Conservation (phyloP, 139 green algal species). For the Bryopsis sp. region DNA sequence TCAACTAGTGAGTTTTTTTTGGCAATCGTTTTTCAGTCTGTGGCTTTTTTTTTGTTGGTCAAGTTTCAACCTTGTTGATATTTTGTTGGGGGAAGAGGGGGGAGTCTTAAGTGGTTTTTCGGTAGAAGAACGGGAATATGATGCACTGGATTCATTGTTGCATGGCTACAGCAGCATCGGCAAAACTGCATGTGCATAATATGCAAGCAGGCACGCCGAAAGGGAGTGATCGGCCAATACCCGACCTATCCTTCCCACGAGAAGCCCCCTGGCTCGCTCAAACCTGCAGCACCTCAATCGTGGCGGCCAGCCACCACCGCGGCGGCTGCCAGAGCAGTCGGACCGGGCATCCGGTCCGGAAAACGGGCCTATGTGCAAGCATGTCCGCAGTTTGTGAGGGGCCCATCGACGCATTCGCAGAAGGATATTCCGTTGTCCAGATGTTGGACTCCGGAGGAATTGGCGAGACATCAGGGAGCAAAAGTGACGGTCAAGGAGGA, state of each 20-base stretch:
- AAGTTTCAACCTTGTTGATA: no score
- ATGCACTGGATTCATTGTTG: no score
- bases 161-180: conserved; percentile 32
- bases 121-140: no score
- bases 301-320: conserved; percentile 15
- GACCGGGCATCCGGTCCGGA: conserved; percentile 27
- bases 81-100: no score
- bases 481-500: not conserved
- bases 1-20: no score
- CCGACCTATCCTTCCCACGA: not conserved
- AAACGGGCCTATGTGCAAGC: conserved; percentile 69
- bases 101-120: no score
- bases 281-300: no score
- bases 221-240: no score
- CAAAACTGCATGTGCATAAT: conserved; percentile 66
- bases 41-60: no score
- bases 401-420: conserved; percentile 21
- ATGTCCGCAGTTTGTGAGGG: conserved; percentile 42
- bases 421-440: conserved; percentile 22
- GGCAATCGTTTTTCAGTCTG: no score
- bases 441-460: conserved; percentile 23
- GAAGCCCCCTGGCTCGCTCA: not conserved
- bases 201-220: conserved; percentile 64
- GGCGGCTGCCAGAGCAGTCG: not conserved
- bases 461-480: not conserved